Evolutionary conservation across 306 rosid species (phyloP), one percentile per base, ranked within the genome.

Genomic region (Pachyrhizus erosus): DNA sequence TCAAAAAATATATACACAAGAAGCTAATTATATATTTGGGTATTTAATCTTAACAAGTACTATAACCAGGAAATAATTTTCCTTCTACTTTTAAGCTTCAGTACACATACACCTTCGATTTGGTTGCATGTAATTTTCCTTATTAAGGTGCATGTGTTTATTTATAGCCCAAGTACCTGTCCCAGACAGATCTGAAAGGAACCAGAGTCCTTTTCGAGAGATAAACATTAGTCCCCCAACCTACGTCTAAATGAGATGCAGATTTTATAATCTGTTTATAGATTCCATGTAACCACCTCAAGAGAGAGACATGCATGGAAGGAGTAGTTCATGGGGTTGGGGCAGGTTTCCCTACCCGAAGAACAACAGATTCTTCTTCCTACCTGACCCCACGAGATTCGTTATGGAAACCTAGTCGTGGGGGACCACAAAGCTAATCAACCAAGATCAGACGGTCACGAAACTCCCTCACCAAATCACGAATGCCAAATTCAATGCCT

Each of bases 341-440:
- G 82, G 92, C 85, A 91, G 97, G 93, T 93, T 68, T 73, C 84
- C 88, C 89, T 74, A 78, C 84, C 95, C 78, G 73, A 82, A 79
- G 70, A 74, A 82, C 84, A 87, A 78, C 78, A 87, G 62, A 87
- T 88, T 88, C 90, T 82, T 82, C 78, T 82, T 82, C 73, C 78
- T 65, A 58, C 48, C 80, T 51, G 68, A 83, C 84, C 90, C 86
- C 89, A 86, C 84, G 42, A 68, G 85, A 72, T 76, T 76, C 78
- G 80, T 73, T 86, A 87, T 18, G 26, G 60, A 77, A 54, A 67
- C 66, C 33, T 67, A 52, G 74, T 72, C 68, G 54, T 68, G 3
- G 69, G 82, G 89, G 93, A 84, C 92, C 91, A 87, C 87, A 68
- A 62, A 57, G 64, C 76, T 72, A 73, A 78, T 68, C 51, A 70